Percentiles rank a stretch among this genome's conserved stretches.
phyloP scores from a whole-genome alignment of 805 yeast species.

The Scheffersomyces amazonensis region DNA sequence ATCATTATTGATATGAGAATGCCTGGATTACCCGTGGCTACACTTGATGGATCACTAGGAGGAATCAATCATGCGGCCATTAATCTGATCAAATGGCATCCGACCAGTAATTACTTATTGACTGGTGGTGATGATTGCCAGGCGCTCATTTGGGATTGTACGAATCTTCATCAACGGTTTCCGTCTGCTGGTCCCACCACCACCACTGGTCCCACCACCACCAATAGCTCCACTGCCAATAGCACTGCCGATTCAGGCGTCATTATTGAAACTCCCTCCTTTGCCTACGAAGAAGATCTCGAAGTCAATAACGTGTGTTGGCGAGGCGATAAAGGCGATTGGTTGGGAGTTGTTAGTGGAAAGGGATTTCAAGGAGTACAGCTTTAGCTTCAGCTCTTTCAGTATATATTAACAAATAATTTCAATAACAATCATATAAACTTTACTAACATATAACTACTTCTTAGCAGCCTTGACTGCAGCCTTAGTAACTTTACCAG shows the following conservation, averaged over 20 bases:
- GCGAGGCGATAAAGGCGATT: conserved; percentile 63
- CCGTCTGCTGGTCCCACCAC: conserved; percentile 2
- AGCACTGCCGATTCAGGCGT: conserved; percentile 7
- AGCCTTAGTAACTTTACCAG: conserved; percentile 49
- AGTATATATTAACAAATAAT: neutral
- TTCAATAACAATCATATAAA: neutral
- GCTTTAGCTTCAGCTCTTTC: conserved; percentile 12
- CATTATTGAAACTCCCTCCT: conserved; percentile 32
- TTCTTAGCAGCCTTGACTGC: conserved; percentile 47
- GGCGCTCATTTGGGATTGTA: conserved; percentile 66
- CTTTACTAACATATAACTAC: conserved; percentile 18
- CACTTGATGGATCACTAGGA: conserved; percentile 54
- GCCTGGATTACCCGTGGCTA: conserved; percentile 79
- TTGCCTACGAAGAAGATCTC: conserved; percentile 57
- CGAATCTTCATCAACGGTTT: conserved; percentile 19
- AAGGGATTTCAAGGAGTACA: conserved; percentile 66
- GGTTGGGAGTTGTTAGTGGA: conserved; percentile 77
- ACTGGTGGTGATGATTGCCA: conserved; percentile 76
- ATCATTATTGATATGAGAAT: conserved; percentile 78
- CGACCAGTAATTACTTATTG: conserved; percentile 57
- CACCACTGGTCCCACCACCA: neutral
- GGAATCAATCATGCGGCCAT: conserved; percentile 57
- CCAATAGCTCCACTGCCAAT: conserved; percentile 1
- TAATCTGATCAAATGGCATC: conserved; percentile 84
- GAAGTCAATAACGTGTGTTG: conserved; percentile 81